These are phyloP conservation scores for Coffea humblotiana DNA, from an alignment of 305 asterid genomes.

Conservation along the genomic window DNA sequence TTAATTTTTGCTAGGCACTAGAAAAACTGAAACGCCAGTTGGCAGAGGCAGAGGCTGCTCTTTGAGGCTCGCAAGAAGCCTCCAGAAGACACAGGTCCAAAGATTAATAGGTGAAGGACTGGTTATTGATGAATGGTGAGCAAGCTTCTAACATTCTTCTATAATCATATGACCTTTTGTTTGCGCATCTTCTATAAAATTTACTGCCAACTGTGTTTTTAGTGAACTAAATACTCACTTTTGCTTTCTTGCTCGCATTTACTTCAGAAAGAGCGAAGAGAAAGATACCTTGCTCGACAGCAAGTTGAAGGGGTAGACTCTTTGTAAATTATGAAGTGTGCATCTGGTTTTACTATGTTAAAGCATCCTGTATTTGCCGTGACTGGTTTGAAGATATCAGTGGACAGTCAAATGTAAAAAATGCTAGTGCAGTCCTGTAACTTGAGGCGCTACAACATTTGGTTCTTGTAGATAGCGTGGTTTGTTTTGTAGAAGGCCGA, in stretches of 20 bases:
- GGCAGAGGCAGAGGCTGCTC: slow-evolving; percentile 94
- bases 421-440: slow-evolving; percentile 9
- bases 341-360: neutral
- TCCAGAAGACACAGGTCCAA: slow-evolving; percentile 72
- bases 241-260: slow-evolving; percentile 4
- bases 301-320: slow-evolving; percentile 84
- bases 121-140: slow-evolving; percentile 95
- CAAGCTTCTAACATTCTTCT: neutral
- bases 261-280: slow-evolving; percentile 90
- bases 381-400: neutral
- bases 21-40: slow-evolving; percentile 79
- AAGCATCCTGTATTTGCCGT: neutral
- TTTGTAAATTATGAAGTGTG: slow-evolving; percentile 36
- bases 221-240: slow-evolving; percentile 1
- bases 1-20: slow-evolving; percentile 52
- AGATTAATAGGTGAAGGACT: slow-evolving; percentile 93
- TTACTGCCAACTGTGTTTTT: neutral
- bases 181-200: slow-evolving; percentile 2
- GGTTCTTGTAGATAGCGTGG: slow-evolving; percentile 22
- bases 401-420: neutral
- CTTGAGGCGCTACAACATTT: slow-evolving; percentile 10
- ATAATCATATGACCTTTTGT: neutral
- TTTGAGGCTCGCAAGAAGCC: slow-evolving; percentile 90
- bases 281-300: slow-evolving; percentile 88
- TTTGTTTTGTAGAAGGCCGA: slow-evolving; percentile 6